phyloP scores from a whole-genome alignment of 2,329 filamentous ascomycete genomes.

The Talaromyces verruculosus region DNA sequence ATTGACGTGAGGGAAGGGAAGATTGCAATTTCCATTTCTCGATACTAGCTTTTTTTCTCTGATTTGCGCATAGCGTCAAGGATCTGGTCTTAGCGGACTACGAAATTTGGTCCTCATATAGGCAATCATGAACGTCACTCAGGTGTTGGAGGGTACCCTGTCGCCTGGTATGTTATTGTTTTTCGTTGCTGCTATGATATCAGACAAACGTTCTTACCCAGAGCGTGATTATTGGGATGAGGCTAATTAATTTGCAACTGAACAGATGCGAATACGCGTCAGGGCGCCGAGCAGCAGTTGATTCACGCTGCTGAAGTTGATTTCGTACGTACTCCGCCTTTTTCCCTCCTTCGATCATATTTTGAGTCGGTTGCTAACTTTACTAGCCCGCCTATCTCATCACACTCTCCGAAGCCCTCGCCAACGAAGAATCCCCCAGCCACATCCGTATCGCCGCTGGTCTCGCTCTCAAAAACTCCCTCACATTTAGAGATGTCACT shows the following conservation, averaged over 20 bases:
- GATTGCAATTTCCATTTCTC: not conserved
- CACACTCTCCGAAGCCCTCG: constrained; percentile 88
- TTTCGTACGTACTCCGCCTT: constrained; percentile 66
- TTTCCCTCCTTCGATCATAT: not conserved
- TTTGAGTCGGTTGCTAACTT: constrained; percentile 24
- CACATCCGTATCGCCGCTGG: constrained; percentile 91
- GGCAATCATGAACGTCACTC: constrained; percentile 88
- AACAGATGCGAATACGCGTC: constrained; percentile 83
- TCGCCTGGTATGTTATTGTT: constrained; percentile 73
- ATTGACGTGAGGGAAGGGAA: constrained; percentile 9
- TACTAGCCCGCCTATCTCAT: constrained; percentile 82
- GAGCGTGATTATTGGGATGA: not conserved
- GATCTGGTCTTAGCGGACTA: not conserved
- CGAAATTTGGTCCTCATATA: constrained; percentile 12
- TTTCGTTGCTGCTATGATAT: not conserved
- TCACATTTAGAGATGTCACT: constrained; percentile 85
- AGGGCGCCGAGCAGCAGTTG: constrained; percentile 91
- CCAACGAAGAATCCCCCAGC: constrained; percentile 79
- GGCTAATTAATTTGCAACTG: constrained; percentile 14
- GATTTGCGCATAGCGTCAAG: constrained; percentile 18
- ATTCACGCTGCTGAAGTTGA: constrained; percentile 88
- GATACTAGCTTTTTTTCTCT: constrained; percentile 17
- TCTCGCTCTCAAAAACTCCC: constrained; percentile 96
- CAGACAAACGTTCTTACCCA: not conserved
- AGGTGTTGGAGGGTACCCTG: constrained; percentile 95